phyloP scores from a whole-genome alignment of 2,329 filamentous ascomycete genomes.

The Mariannaea elegans region DNA sequence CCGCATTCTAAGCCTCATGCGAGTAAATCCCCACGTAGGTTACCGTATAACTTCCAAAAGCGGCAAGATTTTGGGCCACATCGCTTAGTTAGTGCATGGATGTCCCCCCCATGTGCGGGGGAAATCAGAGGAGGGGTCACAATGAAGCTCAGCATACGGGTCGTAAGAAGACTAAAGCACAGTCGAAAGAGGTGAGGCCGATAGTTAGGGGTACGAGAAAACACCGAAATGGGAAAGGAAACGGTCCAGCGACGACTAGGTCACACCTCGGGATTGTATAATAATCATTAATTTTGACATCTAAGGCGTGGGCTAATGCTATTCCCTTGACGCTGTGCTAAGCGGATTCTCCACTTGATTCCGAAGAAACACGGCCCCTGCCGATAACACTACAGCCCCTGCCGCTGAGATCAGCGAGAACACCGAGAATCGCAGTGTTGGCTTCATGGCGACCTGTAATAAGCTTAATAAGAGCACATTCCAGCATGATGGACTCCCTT shows the following conservation, averaged over 20 bases:
- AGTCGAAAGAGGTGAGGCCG: too few species aligned
- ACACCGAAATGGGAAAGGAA: too few species aligned
- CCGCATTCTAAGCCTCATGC: background rate
- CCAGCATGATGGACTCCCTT: too few species aligned
- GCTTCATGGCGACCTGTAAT: too few species aligned
- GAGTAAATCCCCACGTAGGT: background rate
- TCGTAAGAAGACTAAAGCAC: too few species aligned
- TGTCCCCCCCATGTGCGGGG: conserved; percentile 3
- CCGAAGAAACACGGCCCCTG: conserved; percentile 15
- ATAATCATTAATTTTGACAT: background rate
- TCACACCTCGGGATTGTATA: too few species aligned
- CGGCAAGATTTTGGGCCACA: conserved; percentile 14
- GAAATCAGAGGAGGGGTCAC: background rate
- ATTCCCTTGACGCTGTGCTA: too few species aligned
- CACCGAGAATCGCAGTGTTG: too few species aligned
- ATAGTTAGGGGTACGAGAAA: too few species aligned
- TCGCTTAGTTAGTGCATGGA: background rate
- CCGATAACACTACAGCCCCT: conserved; percentile 5
- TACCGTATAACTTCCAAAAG: conserved; percentile 4
- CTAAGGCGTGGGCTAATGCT: background rate
- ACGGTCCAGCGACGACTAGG: too few species aligned
- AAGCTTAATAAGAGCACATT: too few species aligned
- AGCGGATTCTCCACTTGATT: conserved; percentile 15
- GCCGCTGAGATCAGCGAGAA: background rate
- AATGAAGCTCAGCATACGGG: too few species aligned